Conservation (phyloP, 371 early-diverging fungal genomes). For the Mucor saturninus region DNA sequence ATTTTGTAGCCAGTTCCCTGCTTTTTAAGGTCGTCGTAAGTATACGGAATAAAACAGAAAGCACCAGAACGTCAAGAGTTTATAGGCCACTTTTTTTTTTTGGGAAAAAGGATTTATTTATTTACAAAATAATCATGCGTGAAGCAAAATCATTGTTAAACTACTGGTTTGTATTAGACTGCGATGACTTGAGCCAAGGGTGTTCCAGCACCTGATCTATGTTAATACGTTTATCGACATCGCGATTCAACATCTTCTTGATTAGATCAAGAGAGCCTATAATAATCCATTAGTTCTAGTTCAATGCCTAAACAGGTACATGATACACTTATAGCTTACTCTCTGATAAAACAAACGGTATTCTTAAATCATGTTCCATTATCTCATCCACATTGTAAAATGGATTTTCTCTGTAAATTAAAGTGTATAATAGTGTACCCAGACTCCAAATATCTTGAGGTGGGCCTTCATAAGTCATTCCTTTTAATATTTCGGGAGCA, state of each 20-base stretch:
- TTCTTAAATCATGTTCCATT: constrained; percentile 61
- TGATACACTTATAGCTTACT: constrained; percentile 38
- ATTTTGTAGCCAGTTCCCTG: too few relatives aligned
- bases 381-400: constrained; percentile 82
- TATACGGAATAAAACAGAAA: not conserved
- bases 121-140: not conserved
- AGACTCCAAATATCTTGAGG: constrained; percentile 88
- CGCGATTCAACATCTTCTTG: constrained; percentile 55
- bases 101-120: not conserved
- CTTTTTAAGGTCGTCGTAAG: too few relatives aligned
- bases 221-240: constrained; percentile 52
- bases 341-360: constrained; percentile 66
- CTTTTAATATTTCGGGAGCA: constrained; percentile 75
- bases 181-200: constrained; percentile 47
- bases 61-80: not conserved
- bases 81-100: not conserved
- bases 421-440: constrained; percentile 80
- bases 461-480: constrained; percentile 71
- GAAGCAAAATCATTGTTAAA: not conserved
- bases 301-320: not conserved
- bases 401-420: constrained; percentile 82
- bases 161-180: not conserved
- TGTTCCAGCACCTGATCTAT: constrained; percentile 61
- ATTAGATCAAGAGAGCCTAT: constrained; percentile 60
- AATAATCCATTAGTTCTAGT: not conserved